Percentiles rank a stretch among this genome's conserved stretches.
These are phyloP conservation scores for Microthlaspi erraticum DNA, from an alignment of 345 rosid genomes.

Conservation along the genomic window DNA sequence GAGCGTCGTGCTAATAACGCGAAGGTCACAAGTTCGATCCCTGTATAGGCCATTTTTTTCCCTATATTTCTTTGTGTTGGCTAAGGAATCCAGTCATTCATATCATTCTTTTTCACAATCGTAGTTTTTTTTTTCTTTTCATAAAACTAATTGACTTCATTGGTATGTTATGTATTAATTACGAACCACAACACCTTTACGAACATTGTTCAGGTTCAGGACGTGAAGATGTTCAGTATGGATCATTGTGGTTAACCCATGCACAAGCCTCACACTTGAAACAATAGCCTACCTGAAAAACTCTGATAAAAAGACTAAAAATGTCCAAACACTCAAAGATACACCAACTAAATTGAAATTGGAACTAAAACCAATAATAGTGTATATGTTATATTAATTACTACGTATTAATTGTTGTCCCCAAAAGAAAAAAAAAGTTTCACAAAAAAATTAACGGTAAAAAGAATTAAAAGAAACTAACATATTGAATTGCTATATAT, in stretches of 20 bases:
- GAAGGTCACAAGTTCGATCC: slow-evolving; percentile 83
- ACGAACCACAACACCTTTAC: neutral
- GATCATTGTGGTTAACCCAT: slow-evolving; percentile 78
- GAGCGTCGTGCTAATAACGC: slow-evolving; percentile 97
- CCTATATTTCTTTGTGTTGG: no score
- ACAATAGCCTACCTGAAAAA: slow-evolving; percentile 69
- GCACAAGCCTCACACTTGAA: slow-evolving; percentile 91
- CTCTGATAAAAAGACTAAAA: no score
- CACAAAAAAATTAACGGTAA: no score
- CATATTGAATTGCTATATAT: no score
- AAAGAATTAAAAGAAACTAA: no score
- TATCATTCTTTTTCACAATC: neutral
- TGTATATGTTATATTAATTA: no score
- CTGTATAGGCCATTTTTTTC: slow-evolving; percentile 91
- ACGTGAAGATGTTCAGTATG: slow-evolving; percentile 63
- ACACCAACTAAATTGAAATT: no score
- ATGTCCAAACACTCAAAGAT: no score
- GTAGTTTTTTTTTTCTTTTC: neutral
- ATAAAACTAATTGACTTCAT: neutral
- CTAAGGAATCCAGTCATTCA: neutral
- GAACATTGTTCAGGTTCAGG: slow-evolving; percentile 3
- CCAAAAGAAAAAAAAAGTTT: no score
- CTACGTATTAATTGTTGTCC: no score
- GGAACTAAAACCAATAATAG: no score
- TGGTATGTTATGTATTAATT: no score